phyloP scores from a whole-genome alignment of 805 yeast genomes.

The Saturnispora halmiae region DNA sequence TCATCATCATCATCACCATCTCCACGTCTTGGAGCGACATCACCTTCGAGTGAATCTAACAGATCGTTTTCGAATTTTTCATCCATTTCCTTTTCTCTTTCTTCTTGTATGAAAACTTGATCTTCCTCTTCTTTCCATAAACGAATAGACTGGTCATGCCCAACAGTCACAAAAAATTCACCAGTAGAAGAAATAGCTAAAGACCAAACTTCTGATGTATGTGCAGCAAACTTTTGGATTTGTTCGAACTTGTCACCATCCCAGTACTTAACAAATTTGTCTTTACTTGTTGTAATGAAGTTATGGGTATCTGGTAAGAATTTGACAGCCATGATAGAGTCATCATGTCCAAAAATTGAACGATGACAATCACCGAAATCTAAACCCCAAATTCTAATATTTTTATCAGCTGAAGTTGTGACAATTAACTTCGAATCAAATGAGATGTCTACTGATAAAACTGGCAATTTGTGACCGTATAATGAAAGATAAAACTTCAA shows the following conservation, averaged over 20 bases:
- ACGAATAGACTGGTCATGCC: constrained; percentile 90
- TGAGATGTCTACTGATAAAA: constrained; percentile 84
- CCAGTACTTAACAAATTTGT: constrained; percentile 88
- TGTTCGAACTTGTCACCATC: constrained; percentile 96
- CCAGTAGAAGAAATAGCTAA: constrained; percentile 71
- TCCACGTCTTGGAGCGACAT: constrained; percentile 29
- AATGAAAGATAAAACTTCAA: constrained; percentile 80
- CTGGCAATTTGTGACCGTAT: constrained; percentile 96
- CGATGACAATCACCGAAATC: constrained; percentile 99
- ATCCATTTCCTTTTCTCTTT: constrained; percentile 90
- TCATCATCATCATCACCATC: constrained; percentile 30
- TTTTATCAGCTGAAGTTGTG: constrained; percentile 95
- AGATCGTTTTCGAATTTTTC: constrained; percentile 80
- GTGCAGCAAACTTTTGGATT: constrained; percentile 77
- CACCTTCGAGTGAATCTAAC: constrained; percentile 60
- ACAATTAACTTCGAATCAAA: constrained; percentile 78
- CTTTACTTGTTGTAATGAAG: constrained; percentile 86
- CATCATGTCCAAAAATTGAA: constrained; percentile 94
- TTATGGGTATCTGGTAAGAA: constrained; percentile 82
- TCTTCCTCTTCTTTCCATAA: constrained; percentile 93
- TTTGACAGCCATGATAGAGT: constrained; percentile 80
- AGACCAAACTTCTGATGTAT: constrained; percentile 92
- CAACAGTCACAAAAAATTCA: constrained; percentile 61
- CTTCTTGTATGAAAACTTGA: constrained; percentile 94
- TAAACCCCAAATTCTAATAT: constrained; percentile 95